A percentile compares a stretch with the other conserved stretches of the same genome.
Evolutionary conservation across 169 alveolate species (phyloP).

Genomic region (Eimeria maxima): DNA sequence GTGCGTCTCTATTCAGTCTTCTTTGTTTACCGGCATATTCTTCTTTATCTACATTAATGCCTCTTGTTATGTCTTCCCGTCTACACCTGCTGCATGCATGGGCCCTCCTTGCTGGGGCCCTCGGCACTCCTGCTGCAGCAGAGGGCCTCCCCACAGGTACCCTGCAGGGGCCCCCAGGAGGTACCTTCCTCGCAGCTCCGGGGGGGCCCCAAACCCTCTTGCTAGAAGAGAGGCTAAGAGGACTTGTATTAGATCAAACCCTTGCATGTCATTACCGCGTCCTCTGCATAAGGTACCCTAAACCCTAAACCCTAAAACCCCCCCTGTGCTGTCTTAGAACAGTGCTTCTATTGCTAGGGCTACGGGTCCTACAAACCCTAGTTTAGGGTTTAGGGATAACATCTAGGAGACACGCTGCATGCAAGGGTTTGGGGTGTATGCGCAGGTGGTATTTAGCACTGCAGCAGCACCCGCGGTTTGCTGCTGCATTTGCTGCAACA

Average conservation of each 20-base stretch:
- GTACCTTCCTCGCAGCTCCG: neutral
- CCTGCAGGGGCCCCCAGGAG: neutral
- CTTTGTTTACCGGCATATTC: conserved; percentile 47
- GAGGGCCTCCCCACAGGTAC: too few relatives aligned
- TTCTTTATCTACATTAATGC: conserved; percentile 22
- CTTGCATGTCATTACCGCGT: conserved; percentile 1
- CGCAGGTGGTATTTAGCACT: conserved; percentile 69
- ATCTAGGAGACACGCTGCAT: neutral
- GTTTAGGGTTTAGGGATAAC: neutral
- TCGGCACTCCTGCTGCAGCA: neutral
- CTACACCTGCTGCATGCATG: conserved; percentile 68
- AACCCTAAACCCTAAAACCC: neutral
- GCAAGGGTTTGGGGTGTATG: neutral
- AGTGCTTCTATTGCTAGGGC: neutral
- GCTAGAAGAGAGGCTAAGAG: neutral
- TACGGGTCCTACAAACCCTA: neutral
- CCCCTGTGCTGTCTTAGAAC: neutral
- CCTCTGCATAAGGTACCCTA: conserved; percentile 14
- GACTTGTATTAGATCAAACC: neutral
- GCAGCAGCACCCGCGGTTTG: conserved; percentile 32
- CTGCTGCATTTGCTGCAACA: conserved; percentile 7
- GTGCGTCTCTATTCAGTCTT: conserved; percentile 21
- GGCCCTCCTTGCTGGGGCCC: conserved; percentile 60
- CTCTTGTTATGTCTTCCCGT: conserved; percentile 41
- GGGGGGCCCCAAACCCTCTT: neutral